Evolutionary conservation across 2,329 filamentous ascomycete genomes (phyloP).

Genomic region (Periconia macrospinosa): DNA sequence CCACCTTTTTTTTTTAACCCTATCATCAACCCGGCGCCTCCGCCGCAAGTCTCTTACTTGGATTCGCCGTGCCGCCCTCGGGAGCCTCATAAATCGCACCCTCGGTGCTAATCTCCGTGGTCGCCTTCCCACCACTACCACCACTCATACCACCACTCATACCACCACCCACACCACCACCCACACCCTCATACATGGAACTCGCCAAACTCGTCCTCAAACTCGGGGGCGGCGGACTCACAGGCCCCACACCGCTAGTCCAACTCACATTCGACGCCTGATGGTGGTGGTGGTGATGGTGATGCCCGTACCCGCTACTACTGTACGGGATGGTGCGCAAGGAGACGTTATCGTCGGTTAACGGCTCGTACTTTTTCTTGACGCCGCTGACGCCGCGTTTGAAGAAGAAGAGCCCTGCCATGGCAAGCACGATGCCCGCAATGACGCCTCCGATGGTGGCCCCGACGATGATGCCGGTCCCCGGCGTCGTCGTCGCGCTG

Average conservation of each 20-base stretch:
- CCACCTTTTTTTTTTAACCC: too few relatives aligned
- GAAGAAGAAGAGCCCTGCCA: constrained; percentile 15
- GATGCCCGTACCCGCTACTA: not conserved
- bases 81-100: constrained; percentile 21
- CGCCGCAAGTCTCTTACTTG: constrained; percentile 5
- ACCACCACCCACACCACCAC: not conserved
- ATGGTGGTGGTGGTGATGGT: not conserved
- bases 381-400: constrained; percentile 13
- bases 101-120: constrained; percentile 1
- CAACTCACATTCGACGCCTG: not conserved
- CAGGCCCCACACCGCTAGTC: not conserved
- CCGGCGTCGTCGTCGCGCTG: constrained; percentile 1
- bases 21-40: not conserved
- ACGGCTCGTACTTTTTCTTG: constrained; percentile 13
- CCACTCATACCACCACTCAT: not conserved
- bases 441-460: constrained; percentile 17
- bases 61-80: constrained; percentile 15
- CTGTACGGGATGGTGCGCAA: constrained; percentile 4
- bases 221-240: constrained; percentile 6
- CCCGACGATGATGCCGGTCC: constrained; percentile 13
- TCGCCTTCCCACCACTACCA: not conserved
- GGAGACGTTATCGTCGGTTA: constrained; percentile 5
- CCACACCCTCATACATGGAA: not conserved
- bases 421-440: constrained; percentile 13
- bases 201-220: not conserved